Conservation (phyloP, 495 filamentous ascomycete species). For the Neurospora sublineolata region DNA sequence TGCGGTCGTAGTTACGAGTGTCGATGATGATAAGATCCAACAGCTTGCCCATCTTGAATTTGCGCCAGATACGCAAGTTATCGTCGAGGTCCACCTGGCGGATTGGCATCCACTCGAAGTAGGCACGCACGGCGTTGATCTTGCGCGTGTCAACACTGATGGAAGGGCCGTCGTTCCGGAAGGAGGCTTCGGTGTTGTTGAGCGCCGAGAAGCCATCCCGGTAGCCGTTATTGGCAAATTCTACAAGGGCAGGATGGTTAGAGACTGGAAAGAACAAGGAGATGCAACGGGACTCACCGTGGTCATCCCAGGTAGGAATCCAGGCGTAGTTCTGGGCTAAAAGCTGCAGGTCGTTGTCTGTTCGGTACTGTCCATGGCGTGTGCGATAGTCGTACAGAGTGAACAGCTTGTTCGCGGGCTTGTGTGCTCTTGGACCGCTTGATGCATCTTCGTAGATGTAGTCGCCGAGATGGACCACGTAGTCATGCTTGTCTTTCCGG, state of each 20-base stretch:
- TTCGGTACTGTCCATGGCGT: conserved; percentile 38
- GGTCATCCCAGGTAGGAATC: conserved; percentile 61
- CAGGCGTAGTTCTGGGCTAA: conserved; percentile 43
- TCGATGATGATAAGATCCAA: conserved; percentile 56
- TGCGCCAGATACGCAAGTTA: conserved; percentile 54
- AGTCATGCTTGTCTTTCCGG: conserved; percentile 53
- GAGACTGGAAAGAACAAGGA: background rate
- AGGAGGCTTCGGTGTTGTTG: conserved; percentile 55
- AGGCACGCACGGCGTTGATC: conserved; percentile 56
- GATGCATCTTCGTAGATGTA: conserved; percentile 54
- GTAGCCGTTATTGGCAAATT: conserved; percentile 56
- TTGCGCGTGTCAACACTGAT: conserved; percentile 53
- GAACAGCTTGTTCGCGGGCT: conserved; percentile 14
- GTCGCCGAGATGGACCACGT: conserved; percentile 51
- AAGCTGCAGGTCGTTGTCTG: conserved; percentile 42
- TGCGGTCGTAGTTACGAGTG: conserved; percentile 51
- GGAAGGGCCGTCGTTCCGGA: conserved; percentile 42
- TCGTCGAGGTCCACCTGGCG: conserved; percentile 53
- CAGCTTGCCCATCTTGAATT: conserved; percentile 48
- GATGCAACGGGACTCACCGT: conserved; percentile 26
- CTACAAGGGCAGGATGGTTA: conserved; percentile 10
- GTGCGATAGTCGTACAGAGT: conserved; percentile 48
- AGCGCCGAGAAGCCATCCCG: conserved; percentile 40
- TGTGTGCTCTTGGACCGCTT: conserved; percentile 27
- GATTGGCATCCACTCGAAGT: conserved; percentile 52